A percentile compares a stretch with the other conserved stretches of the same genome.
phyloP scores from a whole-genome alignment of 176 grass and related monocot species.

The Dactylis glomerata region DNA sequence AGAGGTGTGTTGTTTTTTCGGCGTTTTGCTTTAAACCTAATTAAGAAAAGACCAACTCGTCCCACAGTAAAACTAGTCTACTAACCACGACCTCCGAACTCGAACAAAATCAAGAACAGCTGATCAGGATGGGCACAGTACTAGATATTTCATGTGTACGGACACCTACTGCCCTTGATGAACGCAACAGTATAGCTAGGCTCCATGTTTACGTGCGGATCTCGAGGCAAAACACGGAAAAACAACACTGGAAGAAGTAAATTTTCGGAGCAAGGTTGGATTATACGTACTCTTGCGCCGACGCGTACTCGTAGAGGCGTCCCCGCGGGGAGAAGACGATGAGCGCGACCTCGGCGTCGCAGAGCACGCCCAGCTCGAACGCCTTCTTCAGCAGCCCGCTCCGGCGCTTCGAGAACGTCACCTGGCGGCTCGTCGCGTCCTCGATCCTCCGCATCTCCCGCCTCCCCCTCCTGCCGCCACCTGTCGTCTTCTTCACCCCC shows the following conservation, averaged over 20 bases:
- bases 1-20: not conserved
- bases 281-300: constrained; percentile 38
- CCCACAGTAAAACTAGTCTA: not conserved
- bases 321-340: constrained; percentile 69
- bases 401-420: constrained; percentile 76
- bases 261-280: no score
- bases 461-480: constrained; percentile 22
- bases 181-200: not conserved
- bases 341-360: constrained; percentile 83
- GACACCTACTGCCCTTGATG: not conserved
- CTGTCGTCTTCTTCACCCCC: not conserved
- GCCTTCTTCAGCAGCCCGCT: constrained; percentile 80
- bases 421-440: constrained; percentile 71
- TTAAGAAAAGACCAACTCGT: not conserved
- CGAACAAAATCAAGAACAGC: not conserved
- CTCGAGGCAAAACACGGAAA: not conserved
- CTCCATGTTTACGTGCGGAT: not conserved
- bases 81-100: not conserved
- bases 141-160: constrained; percentile 11
- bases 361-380: constrained; percentile 72
- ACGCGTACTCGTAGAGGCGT: not conserved
- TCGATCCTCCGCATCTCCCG: constrained; percentile 88
- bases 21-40: not conserved
- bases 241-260: no score
- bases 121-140: not conserved